A percentile compares a stretch with the other conserved stretches of the same genome.
phyloP scores from a whole-genome alignment of 257 asterid species.

The Schizonepeta tenuifolia region DNA sequence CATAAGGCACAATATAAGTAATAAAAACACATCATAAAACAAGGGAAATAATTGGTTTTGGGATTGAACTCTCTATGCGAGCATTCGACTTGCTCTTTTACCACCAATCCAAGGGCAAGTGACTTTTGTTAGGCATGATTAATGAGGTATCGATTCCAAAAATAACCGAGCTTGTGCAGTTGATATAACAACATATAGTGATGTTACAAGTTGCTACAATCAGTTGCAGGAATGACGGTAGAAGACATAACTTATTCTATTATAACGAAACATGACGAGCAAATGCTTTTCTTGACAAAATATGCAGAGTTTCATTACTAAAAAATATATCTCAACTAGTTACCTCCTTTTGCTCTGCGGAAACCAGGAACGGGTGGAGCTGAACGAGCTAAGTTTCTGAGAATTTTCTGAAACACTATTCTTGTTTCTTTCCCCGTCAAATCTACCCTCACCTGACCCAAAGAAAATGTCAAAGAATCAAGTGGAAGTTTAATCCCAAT shows the following conservation, averaged over 20 bases:
- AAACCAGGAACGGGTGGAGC: constrained; percentile 94
- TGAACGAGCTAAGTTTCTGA: constrained; percentile 65
- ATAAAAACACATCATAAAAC: neutral
- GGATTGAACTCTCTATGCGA: constrained; percentile 24
- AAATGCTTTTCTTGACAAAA: constrained; percentile 10
- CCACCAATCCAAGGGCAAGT: neutral
- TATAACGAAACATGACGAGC: constrained; percentile 6
- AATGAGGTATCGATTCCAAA: neutral
- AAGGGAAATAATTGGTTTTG: neutral
- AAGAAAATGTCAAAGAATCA: constrained; percentile 20
- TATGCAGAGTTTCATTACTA: constrained; percentile 14
- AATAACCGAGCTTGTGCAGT: constrained; percentile 3
- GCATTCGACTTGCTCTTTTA: neutral
- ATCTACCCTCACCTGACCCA: constrained; percentile 73
- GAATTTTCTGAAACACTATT: constrained; percentile 63
- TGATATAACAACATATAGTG: neutral
- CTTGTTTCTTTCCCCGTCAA: constrained; percentile 68
- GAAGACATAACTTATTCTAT: neutral
- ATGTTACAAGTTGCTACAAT: neutral
- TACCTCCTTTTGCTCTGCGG: constrained; percentile 85
- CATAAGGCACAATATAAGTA: constrained; percentile 12
- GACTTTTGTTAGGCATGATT: neutral
- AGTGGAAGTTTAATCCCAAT: constrained; percentile 23
- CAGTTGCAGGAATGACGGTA: neutral
- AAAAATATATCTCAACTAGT: constrained; percentile 3